phyloP scores from a whole-genome alignment of 1,284 basidiomycete species.

The Boletus coffeatus region DNA sequence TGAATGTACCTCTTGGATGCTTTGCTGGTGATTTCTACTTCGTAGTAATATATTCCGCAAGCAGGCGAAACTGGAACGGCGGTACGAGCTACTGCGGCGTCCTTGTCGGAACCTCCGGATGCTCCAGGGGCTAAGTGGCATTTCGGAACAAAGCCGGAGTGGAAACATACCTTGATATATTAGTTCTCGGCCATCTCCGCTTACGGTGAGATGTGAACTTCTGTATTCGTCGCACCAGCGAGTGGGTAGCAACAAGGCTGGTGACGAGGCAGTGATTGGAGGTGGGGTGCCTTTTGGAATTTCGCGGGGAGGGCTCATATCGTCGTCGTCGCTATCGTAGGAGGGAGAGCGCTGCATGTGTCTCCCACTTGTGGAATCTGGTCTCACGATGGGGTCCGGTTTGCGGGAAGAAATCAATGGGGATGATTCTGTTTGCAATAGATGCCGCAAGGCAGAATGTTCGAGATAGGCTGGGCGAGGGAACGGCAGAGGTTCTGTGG shows the following conservation, averaged over 20 bases:
- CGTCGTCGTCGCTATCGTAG: conserved; percentile 61
- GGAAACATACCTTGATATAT: conserved; percentile 50
- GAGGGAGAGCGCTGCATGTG: conserved; percentile 29
- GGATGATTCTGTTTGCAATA: conserved; percentile 58
- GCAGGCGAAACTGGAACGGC: conserved; percentile 71
- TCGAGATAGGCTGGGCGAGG: conserved; percentile 68
- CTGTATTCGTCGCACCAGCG: conserved; percentile 72
- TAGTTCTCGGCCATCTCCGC: conserved; percentile 65
- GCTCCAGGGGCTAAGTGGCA: conserved; percentile 31
- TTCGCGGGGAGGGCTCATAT: conserved; percentile 43
- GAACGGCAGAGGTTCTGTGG: conserved; percentile 37
- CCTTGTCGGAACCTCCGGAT: conserved; percentile 61
- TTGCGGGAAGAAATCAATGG: conserved; percentile 38
- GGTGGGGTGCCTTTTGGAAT: conserved; percentile 27
- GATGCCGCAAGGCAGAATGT: conserved; percentile 62
- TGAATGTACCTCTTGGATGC: conserved; percentile 67
- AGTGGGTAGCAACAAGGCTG: conserved; percentile 61
- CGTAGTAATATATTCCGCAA: conserved; percentile 89
- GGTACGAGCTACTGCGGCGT: conserved; percentile 77
- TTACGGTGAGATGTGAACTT: conserved; percentile 53
- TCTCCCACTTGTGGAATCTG: conserved; percentile 15
- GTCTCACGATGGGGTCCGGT: conserved; percentile 26
- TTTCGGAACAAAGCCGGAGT: not conserved
- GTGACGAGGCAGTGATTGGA: conserved; percentile 30
- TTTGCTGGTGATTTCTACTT: conserved; percentile 69